Evolutionary conservation across 345 rosid genomes (phyloP).

Genomic region (Salix koriyanagi): DNA sequence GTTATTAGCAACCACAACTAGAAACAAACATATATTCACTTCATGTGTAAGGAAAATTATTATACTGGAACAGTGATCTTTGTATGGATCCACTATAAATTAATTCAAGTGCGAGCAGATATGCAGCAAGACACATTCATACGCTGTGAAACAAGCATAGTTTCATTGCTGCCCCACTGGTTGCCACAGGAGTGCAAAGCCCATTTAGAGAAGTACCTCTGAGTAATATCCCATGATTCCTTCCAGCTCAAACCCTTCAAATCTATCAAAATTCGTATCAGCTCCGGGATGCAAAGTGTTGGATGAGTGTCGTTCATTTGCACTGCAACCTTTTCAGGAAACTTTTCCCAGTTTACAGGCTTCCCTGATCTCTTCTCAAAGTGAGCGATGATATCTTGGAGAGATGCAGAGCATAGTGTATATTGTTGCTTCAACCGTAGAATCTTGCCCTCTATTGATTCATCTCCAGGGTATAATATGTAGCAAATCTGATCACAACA

Average conservation of each 20-base stretch:
- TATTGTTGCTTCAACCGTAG: constrained; percentile 54
- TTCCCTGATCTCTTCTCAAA: constrained; percentile 40
- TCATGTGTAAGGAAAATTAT: not conserved
- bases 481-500: constrained; percentile 43
- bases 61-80: not conserved
- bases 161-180: not conserved
- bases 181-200: not conserved
- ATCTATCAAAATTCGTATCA: constrained; percentile 47
- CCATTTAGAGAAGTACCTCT: constrained; percentile 23
- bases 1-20: not conserved
- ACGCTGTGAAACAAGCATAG: not conserved
- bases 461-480: constrained; percentile 49
- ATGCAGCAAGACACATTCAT: not conserved
- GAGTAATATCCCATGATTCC: constrained; percentile 49
- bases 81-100: not conserved
- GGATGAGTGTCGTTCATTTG: constrained; percentile 62
- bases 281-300: constrained; percentile 47
- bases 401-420: constrained; percentile 50
- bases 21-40: not conserved
- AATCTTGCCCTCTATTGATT: constrained; percentile 42
- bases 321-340: constrained; percentile 48
- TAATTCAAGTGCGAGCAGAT: not conserved
- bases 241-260: constrained; percentile 46
- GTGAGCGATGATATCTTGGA: constrained; percentile 45
- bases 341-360: constrained; percentile 34